Percentiles rank a stretch among this genome's conserved stretches.
phyloP scores from a whole-genome alignment of 225 moss, liverwort and hornwort genomes.

The Antitrichia curtipendula region DNA sequence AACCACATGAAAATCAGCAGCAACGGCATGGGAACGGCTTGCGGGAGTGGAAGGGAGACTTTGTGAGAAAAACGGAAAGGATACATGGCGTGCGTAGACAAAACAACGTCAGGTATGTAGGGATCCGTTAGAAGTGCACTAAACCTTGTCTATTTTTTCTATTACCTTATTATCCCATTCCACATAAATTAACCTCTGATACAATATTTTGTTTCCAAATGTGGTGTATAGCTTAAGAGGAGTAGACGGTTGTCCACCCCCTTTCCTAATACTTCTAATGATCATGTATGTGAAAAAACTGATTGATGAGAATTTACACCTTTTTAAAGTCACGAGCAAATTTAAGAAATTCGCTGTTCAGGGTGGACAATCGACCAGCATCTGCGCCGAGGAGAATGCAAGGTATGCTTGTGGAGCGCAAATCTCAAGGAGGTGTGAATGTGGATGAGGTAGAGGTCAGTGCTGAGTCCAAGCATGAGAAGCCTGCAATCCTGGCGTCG shows the following conservation, averaged over 20 bases:
- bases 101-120: neutral
- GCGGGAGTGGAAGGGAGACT: slow-evolving; percentile 62
- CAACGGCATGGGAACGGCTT: slow-evolving; percentile 20
- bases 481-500: neutral
- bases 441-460: neutral
- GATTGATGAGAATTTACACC: neutral
- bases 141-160: neutral
- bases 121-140: neutral
- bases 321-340: neutral
- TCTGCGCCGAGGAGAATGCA: slow-evolving; percentile 41
- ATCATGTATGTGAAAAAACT: neutral
- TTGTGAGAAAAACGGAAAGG: slow-evolving; percentile 29
- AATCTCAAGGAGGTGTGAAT: neutral
- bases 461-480: slow-evolving; percentile 16
- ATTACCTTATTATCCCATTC: neutral
- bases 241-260: neutral
- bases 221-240: neutral
- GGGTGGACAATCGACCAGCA: slow-evolving; percentile 17
- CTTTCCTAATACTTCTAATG: neutral
- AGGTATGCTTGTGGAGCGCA: slow-evolving; percentile 3
- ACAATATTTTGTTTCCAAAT: neutral
- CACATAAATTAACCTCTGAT: too few relatives aligned
- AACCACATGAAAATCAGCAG: neutral
- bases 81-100: slow-evolving; percentile 18
- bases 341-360: neutral